Evolutionary conservation across 768 basidiomycete species (phyloP).

Genomic region (Pleurotus djamor): DNA sequence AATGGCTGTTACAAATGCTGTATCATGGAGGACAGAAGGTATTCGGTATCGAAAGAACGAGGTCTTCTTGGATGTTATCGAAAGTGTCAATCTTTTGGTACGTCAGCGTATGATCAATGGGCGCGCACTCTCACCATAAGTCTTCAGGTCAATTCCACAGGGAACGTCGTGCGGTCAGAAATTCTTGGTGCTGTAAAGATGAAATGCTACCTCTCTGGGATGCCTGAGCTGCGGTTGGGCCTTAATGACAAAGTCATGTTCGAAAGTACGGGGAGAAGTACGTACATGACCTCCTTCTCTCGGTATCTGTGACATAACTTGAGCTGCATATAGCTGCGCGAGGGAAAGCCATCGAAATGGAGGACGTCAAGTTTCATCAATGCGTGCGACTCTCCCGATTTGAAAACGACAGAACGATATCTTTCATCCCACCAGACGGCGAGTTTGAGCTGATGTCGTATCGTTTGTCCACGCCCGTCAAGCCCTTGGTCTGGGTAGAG

Average conservation of each 20-base stretch:
- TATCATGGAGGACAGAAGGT: conserved; percentile 97
- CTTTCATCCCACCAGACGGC: conserved; percentile 98
- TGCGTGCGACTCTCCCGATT: conserved; percentile 96
- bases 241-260: conserved; percentile 99
- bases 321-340: conserved; percentile 59
- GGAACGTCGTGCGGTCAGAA: conserved; percentile 95
- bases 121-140: not conserved
- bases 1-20: conserved; percentile 97
- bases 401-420: conserved; percentile 98
- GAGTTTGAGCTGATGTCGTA: conserved; percentile 99
- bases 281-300: conserved; percentile 23
- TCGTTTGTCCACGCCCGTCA: conserved; percentile 93
- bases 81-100: conserved; percentile 94
- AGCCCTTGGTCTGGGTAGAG: conserved; percentile 97
- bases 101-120: conserved; percentile 21
- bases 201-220: conserved; percentile 99
- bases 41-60: conserved; percentile 98
- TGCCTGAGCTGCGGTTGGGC: conserved; percentile 95
- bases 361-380: conserved; percentile 99
- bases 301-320: conserved; percentile 2
- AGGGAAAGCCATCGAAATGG: conserved; percentile 99
- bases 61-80: conserved; percentile 97
- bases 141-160: conserved; percentile 88
- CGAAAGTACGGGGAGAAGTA: conserved; percentile 93
- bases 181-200: conserved; percentile 99